Conservation (phyloP, 345 rosid species). For the Salix brachista region DNA sequence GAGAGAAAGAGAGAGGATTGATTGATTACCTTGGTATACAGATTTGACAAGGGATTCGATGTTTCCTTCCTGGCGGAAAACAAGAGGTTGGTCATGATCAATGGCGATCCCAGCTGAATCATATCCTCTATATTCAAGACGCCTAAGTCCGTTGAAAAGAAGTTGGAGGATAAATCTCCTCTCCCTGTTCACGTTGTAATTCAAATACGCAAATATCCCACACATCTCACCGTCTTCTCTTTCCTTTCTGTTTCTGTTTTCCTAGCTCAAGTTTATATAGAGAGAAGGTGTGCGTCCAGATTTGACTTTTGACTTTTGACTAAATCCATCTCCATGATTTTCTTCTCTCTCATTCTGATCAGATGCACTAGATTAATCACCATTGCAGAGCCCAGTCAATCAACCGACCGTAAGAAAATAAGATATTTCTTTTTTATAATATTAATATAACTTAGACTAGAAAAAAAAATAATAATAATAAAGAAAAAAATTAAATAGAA, state of each 20-base stretch:
- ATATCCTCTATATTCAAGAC: conserved; percentile 94
- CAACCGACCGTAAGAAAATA: no score
- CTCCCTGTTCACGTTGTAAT: conserved; percentile 63
- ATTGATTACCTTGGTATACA: conserved; percentile 59
- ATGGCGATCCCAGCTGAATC: conserved; percentile 93
- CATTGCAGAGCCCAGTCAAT: no score
- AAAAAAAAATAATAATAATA: no score
- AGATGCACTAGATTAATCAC: no score
- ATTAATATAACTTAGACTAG: no score
- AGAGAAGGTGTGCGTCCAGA: no score
- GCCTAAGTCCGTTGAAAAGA: conserved; percentile 91
- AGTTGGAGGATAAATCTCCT: conserved; percentile 77
- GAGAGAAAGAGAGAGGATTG: not conserved
- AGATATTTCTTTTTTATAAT: no score
- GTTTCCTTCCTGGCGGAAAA: conserved; percentile 89
- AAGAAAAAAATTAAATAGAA: no score
- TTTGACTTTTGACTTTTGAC: conserved; percentile 7
- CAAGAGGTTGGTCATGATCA: conserved; percentile 51
- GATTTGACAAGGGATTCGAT: conserved; percentile 94
- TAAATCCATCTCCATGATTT: no score
- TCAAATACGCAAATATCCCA: conserved; percentile 92
- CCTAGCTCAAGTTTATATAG: not conserved
- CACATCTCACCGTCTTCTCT: conserved; percentile 42
- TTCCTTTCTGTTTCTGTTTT: not conserved
- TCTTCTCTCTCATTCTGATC: no score